Evolutionary conservation across 768 basidiomycete species (phyloP), one percentile per base, ranked within the genome.

Genomic region (Heimioporus sp.): DNA sequence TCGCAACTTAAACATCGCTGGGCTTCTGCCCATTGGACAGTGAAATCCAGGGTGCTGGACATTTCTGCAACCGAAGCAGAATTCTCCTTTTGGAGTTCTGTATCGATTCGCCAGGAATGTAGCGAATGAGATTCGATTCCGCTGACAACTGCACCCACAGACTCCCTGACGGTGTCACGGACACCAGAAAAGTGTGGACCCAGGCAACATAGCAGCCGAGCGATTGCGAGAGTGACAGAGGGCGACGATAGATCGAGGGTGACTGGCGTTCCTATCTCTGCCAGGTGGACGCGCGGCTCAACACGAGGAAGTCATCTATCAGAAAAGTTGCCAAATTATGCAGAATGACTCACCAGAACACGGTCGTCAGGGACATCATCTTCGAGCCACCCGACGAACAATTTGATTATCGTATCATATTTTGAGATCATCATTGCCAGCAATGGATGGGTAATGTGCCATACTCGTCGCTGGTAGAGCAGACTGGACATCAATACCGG

Each of bases 31-130:
- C 54, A 55, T 10, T 28, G 15, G n/a, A 28, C 46, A 41, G 51
- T 30, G 36, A 10, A 32, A 12, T 54, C 49, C 32, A 43, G 43
- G 13, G 8, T 19, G 3, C 8, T 19, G n/a, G 43, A n/a, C 2
- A 21, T 31, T 42, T 38, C 49, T 12, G 13, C 28, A 39, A 45
- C 5, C 28, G 48, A 40, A 12, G 28, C 13, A 5, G n/a, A 10
- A 39, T 39, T 32, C 11, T 34, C 28, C 13, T 31, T 10, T n/a
- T 20, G 34, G 15, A 16, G 5, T 12, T 44, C 42, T 5, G 51
- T 55, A 40, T 55, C 54, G 10, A 55, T 53, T 28, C 54, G 46
- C 54, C 54, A 55, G 19, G 51, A 35, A 9, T 43, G 42, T 10
- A 43, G 9, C 10, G 54, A 34, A 44, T 30, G 6, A 0, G 41